Evolutionary conservation across 2,329 filamentous ascomycete genomes (phyloP).

Genomic region (Fusarium sp.): DNA sequence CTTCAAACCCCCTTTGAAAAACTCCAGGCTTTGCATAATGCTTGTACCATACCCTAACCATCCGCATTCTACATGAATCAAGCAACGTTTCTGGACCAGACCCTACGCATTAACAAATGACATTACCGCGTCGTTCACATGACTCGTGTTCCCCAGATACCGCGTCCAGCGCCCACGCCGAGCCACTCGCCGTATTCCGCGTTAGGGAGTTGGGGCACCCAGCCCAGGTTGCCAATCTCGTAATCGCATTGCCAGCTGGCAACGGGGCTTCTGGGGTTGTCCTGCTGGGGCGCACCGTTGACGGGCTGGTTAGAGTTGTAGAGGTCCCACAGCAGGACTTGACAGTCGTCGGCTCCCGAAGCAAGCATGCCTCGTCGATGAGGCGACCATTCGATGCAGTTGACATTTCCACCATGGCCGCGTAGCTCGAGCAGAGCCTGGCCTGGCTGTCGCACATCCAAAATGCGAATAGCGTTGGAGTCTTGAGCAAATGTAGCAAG

Average conservation of each 20-base stretch:
- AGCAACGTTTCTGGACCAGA: slow-evolving; percentile 22
- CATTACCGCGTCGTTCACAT: slow-evolving; percentile 42
- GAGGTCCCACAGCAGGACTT: slow-evolving; percentile 94
- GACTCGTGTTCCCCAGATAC: slow-evolving; percentile 78
- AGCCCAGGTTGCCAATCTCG: slow-evolving; percentile 85
- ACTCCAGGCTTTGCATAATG: slow-evolving; percentile 46
- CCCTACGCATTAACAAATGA: slow-evolving; percentile 25
- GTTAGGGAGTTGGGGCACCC: slow-evolving; percentile 78
- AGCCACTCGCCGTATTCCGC: slow-evolving; percentile 83
- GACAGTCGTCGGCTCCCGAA: slow-evolving; percentile 89
- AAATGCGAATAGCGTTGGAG: slow-evolving; percentile 89
- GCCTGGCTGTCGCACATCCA: slow-evolving; percentile 95
- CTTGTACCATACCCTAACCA: slow-evolving; percentile 41
- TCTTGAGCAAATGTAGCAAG: slow-evolving; percentile 97
- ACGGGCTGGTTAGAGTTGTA: slow-evolving; percentile 68
- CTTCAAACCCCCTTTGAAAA: slow-evolving; percentile 38
- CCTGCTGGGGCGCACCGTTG: slow-evolving; percentile 63
- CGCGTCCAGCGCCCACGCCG: slow-evolving; percentile 81
- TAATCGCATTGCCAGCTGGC: slow-evolving; percentile 88
- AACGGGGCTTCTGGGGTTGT: slow-evolving; percentile 73
- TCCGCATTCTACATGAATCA: slow-evolving; percentile 42
- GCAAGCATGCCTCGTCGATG: slow-evolving; percentile 86
- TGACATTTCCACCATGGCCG: slow-evolving; percentile 85
- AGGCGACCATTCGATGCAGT: slow-evolving; percentile 96
- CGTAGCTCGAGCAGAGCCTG: slow-evolving; percentile 94